phyloP scores from a whole-genome alignment of 139 green algal genomes.

The Chlamydomonas schloesseri region DNA sequence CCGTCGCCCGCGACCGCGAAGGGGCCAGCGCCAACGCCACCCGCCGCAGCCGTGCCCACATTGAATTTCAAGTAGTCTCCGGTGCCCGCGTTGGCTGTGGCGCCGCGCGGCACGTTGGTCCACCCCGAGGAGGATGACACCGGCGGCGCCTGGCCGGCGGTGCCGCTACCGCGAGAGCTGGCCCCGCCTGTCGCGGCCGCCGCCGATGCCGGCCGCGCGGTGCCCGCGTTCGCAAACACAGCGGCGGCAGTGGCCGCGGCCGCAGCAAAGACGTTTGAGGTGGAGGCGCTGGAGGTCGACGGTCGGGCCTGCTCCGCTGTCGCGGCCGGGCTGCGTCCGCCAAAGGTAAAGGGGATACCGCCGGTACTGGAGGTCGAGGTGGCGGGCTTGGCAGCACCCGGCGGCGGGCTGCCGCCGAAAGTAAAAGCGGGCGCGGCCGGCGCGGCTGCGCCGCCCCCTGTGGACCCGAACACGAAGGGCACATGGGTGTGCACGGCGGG shows the following conservation, averaged over 20 bases:
- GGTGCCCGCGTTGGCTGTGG: not conserved
- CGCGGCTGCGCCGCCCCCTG: no score
- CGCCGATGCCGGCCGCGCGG: no score
- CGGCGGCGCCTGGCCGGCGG: not conserved
- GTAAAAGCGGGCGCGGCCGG: no score
- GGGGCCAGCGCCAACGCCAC: no score
- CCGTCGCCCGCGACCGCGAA: not conserved
- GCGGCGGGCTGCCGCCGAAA: not conserved
- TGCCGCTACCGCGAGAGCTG: not conserved
- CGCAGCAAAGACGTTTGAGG: no score
- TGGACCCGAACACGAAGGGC: no score
- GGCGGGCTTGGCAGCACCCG: not conserved
- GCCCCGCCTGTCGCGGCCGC: no score
- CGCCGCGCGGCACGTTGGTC: not conserved
- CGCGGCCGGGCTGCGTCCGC: no score
- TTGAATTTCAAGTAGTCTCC: not conserved
- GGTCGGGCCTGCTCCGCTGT: not conserved
- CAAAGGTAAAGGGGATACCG: not conserved
- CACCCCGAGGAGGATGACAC: not conserved
- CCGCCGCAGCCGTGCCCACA: not conserved
- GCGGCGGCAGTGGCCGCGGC: no score
- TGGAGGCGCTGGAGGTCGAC: not conserved
- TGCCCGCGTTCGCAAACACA: no score
- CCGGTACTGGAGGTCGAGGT: no score
- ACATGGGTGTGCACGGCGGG: no score